Evolutionary conservation across 495 filamentous ascomycete genomes (phyloP).

Genomic region (Daldinia grandis): DNA sequence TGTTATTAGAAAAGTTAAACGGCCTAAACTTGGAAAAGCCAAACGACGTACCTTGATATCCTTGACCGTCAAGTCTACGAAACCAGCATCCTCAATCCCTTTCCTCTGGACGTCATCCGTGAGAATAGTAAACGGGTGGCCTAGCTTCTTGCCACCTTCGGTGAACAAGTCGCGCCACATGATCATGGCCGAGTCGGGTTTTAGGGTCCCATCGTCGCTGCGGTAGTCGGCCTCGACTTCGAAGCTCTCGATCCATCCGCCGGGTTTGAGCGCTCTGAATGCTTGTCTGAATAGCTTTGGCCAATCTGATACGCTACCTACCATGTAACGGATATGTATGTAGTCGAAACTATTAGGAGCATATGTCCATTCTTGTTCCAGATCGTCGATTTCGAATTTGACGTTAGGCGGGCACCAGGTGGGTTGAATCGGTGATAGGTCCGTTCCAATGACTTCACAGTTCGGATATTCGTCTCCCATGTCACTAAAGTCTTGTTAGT

Average conservation of each 20-base stretch:
- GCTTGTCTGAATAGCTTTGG: constrained; percentile 50
- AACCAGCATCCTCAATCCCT: constrained; percentile 43
- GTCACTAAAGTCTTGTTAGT: constrained; percentile 32
- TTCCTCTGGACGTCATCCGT: constrained; percentile 28
- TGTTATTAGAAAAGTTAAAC: not conserved
- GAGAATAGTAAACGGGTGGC: constrained; percentile 33
- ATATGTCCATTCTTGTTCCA: constrained; percentile 57
- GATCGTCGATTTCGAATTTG: constrained; percentile 64
- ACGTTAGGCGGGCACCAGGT: constrained; percentile 63
- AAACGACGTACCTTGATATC: constrained; percentile 49
- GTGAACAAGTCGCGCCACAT: constrained; percentile 39
- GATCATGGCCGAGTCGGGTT: constrained; percentile 33
- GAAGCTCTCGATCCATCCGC: constrained; percentile 48
- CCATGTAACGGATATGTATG: constrained; percentile 63
- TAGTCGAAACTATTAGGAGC: constrained; percentile 60
- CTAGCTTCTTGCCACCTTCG: constrained; percentile 43
- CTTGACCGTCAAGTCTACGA: constrained; percentile 37
- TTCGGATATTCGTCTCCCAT: constrained; percentile 60
- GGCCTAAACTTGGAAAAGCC: not conserved
- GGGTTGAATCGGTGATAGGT: constrained; percentile 68
- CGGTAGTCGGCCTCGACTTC: constrained; percentile 42
- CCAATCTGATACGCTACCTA: constrained; percentile 63
- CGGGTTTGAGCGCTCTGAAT: constrained; percentile 51
- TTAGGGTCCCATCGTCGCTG: constrained; percentile 43
- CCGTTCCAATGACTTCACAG: constrained; percentile 68